These are phyloP conservation scores for Scutellaria baicalensis DNA, from an alignment of 257 asterid genomes.

Conservation along the genomic window DNA sequence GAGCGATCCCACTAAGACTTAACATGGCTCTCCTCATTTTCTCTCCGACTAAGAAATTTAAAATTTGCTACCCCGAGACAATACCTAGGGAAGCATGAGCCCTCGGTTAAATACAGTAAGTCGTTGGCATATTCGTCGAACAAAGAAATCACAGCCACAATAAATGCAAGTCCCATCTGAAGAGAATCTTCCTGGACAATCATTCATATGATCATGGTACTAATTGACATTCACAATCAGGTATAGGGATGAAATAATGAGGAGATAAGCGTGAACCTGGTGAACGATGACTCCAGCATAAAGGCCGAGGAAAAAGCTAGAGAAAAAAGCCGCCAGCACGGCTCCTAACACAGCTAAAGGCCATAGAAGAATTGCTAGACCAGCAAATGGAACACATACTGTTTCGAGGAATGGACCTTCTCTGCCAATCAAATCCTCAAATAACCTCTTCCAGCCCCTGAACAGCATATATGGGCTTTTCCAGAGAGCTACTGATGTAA, in stretches of 20 bases:
- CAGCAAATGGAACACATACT: constrained; percentile 86
- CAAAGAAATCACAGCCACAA: constrained; percentile 57
- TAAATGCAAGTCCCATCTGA: constrained; percentile 71
- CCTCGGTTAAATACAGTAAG: constrained; percentile 66
- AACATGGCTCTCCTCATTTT: not conserved
- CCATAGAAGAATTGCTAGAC: constrained; percentile 78
- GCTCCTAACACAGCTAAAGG: constrained; percentile 80
- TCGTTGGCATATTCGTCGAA: constrained; percentile 85
- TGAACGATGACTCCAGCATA: constrained; percentile 71
- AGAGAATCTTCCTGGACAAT: constrained; percentile 65
- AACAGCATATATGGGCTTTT: constrained; percentile 88
- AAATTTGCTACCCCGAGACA: not conserved
- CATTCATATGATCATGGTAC: not conserved
- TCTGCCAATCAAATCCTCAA: constrained; percentile 76
- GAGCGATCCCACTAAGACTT: too few relatives aligned
- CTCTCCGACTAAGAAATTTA: not conserved
- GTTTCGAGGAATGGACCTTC: constrained; percentile 95
- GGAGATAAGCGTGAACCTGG: constrained; percentile 35
- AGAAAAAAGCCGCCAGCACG: constrained; percentile 50
- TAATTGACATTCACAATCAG: not conserved
- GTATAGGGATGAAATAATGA: not conserved
- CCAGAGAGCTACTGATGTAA: constrained; percentile 72
- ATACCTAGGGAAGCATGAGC: constrained; percentile 90
- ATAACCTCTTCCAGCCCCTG: constrained; percentile 83
- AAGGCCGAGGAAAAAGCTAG: constrained; percentile 70